These are phyloP conservation scores for Aaosphaeria arxii DNA, from an alignment of 2,329 filamentous ascomycete genomes.

Conservation along the genomic window DNA sequence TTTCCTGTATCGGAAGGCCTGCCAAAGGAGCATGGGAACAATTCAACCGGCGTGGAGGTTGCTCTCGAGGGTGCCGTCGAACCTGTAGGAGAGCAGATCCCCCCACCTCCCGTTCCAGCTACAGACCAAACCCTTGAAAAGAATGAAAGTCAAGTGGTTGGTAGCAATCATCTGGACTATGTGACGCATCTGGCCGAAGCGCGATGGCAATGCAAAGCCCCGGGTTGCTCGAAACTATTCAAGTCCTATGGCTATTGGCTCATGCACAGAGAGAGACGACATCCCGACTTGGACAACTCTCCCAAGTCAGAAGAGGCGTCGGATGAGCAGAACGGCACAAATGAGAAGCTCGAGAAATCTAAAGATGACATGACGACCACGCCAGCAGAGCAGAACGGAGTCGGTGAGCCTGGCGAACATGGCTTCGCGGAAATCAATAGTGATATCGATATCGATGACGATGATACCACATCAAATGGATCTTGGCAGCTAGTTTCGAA, in stretches of 20 bases:
- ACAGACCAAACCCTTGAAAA: no score
- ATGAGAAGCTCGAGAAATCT: neutral
- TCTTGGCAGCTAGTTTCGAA: neutral
- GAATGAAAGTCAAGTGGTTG: no score
- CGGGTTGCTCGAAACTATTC: neutral
- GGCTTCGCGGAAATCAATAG: no score
- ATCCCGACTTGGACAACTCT: neutral
- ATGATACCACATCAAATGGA: neutral
- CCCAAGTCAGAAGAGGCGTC: neutral
- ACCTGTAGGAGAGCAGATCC: no score
- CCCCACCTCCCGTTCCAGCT: no score
- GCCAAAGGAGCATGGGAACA: no score
- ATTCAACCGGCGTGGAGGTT: no score
- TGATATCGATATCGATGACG: neutral
- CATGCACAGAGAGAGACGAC: neutral
- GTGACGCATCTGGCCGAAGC: neutral
- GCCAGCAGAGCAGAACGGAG: no score
- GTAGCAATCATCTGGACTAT: neutral
- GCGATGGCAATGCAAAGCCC: neutral
- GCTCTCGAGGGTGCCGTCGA: no score
- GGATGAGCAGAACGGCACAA: neutral
- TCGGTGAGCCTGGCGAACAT: no score
- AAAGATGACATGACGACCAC: neutral
- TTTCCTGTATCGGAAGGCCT: no score
- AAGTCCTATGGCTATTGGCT: neutral